phyloP scores from a whole-genome alignment of 768 basidiomycete genomes.

The Dentipellis sp. region DNA sequence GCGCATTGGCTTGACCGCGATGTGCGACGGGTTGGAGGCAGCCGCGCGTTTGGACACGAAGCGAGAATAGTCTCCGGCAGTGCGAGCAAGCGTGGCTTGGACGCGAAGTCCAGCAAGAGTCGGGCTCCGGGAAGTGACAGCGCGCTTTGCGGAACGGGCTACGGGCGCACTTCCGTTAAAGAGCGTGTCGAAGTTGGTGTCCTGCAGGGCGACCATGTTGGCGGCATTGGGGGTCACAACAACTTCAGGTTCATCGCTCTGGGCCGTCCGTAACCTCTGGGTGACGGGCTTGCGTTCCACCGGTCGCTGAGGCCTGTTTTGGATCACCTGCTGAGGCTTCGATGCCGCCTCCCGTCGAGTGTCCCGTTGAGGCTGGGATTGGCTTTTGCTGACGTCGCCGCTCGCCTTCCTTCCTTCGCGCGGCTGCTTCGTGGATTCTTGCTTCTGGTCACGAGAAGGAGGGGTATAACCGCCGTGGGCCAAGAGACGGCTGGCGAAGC shows the following conservation, averaged over 20 bases:
- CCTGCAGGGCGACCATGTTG: neutral
- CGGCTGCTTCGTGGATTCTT: no score
- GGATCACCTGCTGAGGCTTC: no score
- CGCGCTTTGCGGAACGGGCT: neutral
- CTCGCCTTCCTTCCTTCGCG: no score
- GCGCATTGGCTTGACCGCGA: conserved; percentile 30
- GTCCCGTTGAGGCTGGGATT: no score
- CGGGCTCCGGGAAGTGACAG: neutral
- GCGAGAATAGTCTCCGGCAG: conserved; percentile 43
- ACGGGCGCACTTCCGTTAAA: neutral
- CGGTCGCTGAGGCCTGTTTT: no score
- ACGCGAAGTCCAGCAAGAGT: conserved; percentile 14
- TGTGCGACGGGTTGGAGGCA: conserved; percentile 19
- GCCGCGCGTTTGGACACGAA: conserved; percentile 26
- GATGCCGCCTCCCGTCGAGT: no score
- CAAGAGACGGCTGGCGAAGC: neutral
- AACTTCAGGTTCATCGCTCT: no score
- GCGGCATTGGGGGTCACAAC: no score
- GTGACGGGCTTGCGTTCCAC: no score
- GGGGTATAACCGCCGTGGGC: neutral
- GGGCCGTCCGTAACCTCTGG: no score
- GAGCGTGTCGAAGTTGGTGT: conserved; percentile 9
- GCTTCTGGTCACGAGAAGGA: no score
- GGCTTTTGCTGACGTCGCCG: no score
- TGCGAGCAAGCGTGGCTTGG: conserved; percentile 24